A percentile compares a stretch with the other conserved stretches of the same genome.
Conservation (phyloP, 2,329 filamentous ascomycete species). For the Trichoderma aggressivum region DNA sequence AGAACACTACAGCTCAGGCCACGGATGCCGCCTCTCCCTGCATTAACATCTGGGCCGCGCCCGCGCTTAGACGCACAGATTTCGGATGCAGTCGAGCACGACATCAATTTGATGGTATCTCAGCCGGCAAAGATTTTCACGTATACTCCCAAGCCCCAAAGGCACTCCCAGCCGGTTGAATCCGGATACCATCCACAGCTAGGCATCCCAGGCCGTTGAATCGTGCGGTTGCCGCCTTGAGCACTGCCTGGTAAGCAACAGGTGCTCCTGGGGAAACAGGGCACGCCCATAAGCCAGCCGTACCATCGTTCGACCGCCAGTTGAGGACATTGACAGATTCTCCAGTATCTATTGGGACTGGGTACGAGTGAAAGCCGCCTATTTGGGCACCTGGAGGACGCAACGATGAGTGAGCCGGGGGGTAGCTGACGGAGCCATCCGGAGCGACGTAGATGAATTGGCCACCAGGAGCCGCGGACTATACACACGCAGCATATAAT, state of each 20-base stretch:
- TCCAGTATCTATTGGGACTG: slow-evolving; percentile 26
- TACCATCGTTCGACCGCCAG: slow-evolving; percentile 25
- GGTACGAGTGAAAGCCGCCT: slow-evolving; percentile 45
- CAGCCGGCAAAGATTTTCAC: slow-evolving; percentile 36
- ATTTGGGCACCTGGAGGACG: slow-evolving; percentile 49
- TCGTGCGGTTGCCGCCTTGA: slow-evolving; percentile 27
- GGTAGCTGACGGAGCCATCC: slow-evolving; percentile 54
- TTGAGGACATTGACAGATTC: slow-evolving; percentile 25
- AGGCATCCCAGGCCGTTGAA: slow-evolving; percentile 32
- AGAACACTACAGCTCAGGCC: background rate
- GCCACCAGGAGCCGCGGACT: slow-evolving; percentile 59
- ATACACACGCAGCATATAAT: background rate
- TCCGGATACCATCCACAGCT: slow-evolving; percentile 32
- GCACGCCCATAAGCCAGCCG: slow-evolving; percentile 30
- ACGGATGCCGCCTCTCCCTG: background rate
- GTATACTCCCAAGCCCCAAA: slow-evolving; percentile 41
- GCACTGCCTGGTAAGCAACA: slow-evolving; percentile 22
- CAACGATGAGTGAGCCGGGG: slow-evolving; percentile 50
- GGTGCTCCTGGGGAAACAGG: slow-evolving; percentile 20
- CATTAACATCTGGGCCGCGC: background rate
- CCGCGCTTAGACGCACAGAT: background rate
- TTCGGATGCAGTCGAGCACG: background rate
- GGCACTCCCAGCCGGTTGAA: slow-evolving; percentile 26
- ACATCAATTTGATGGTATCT: background rate
- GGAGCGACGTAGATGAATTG: slow-evolving; percentile 58